Conservation (phyloP, 2,329 filamentous ascomycete genomes). For the Fonsecaea nubica region DNA sequence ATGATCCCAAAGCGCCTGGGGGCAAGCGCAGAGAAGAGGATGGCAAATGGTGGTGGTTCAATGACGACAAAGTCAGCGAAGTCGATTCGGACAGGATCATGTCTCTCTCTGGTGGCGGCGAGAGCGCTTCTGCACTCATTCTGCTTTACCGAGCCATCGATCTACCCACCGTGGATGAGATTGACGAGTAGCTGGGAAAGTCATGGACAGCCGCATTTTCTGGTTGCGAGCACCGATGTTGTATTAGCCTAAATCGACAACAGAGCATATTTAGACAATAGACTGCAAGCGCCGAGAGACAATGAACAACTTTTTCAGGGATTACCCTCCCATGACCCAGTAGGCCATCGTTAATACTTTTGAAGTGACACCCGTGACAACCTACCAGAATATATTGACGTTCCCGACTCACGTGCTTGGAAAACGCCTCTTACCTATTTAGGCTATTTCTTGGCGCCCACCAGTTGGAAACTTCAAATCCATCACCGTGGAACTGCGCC, state of each 20-base stretch:
- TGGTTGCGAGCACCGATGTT: background rate
- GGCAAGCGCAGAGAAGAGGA: conserved; percentile 82
- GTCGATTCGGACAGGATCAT: conserved; percentile 91
- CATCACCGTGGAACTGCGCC: conserved; percentile 13
- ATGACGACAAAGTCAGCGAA: conserved; percentile 95
- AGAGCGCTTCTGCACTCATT: conserved; percentile 59
- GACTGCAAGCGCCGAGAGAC: background rate
- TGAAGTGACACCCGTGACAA: background rate
- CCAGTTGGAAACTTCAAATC: conserved; percentile 17
- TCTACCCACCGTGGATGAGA: conserved; percentile 52
- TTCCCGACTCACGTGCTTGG: conserved; percentile 2
- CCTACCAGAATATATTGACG: background rate
- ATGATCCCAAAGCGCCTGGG: conserved; percentile 68
- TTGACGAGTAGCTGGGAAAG: conserved; percentile 32
- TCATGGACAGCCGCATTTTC: background rate
- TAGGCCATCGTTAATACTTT: background rate
- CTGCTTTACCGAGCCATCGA: conserved; percentile 59
- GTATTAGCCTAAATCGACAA: background rate
- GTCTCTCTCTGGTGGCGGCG: conserved; percentile 80
- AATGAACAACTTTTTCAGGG: background rate
- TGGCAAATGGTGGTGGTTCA: conserved; percentile 99
- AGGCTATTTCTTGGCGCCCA: conserved; percentile 21
- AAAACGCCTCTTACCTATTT: background rate
- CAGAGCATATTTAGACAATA: conserved; percentile 17
- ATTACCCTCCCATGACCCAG: background rate